Evolutionary conservation across 2,329 filamentous ascomycete species (phyloP).

Genomic region (Elsinoe fawcettii): DNA sequence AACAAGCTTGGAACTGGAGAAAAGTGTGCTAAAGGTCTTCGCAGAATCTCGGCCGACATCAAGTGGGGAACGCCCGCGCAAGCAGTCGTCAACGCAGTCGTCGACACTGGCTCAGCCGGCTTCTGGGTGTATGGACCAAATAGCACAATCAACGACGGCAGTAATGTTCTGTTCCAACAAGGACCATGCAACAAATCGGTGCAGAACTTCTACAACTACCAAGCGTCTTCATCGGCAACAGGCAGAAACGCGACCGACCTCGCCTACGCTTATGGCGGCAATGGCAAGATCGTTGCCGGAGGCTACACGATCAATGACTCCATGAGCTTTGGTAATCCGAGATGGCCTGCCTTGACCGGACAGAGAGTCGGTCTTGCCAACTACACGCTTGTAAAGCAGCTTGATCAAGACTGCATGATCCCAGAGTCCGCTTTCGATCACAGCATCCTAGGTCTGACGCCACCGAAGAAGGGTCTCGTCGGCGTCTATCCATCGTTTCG

Average conservation of each 20-base stretch:
- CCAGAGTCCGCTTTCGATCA: slow-evolving; percentile 19
- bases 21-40: background rate
- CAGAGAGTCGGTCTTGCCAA: slow-evolving; percentile 26
- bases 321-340: slow-evolving; percentile 13
- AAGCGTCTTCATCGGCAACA: background rate
- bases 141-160: slow-evolving; percentile 19
- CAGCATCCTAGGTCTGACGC: slow-evolving; percentile 28
- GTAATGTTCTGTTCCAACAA: slow-evolving; percentile 10
- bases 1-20: background rate
- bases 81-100: slow-evolving; percentile 12
- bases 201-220: slow-evolving; percentile 17
- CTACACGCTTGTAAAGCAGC: slow-evolving; percentile 21
- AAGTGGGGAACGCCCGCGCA: slow-evolving; percentile 16
- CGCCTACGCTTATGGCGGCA: slow-evolving; percentile 17
- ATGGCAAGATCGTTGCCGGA: slow-evolving; percentile 17
- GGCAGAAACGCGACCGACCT: background rate
- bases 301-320: slow-evolving; percentile 14
- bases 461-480: slow-evolving; percentile 20
- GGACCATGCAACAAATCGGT: slow-evolving; percentile 18
- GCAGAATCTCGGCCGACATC: slow-evolving; percentile 16
- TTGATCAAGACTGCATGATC: slow-evolving; percentile 20
- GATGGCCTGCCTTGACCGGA: slow-evolving; percentile 21
- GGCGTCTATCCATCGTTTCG: slow-evolving; percentile 27
- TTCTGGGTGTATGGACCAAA: slow-evolving; percentile 19
- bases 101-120: slow-evolving; percentile 17